These are phyloP conservation scores for Curvularia verruculosa DNA, from an alignment of 2,329 filamentous ascomycete species.

Conservation along the genomic window DNA sequence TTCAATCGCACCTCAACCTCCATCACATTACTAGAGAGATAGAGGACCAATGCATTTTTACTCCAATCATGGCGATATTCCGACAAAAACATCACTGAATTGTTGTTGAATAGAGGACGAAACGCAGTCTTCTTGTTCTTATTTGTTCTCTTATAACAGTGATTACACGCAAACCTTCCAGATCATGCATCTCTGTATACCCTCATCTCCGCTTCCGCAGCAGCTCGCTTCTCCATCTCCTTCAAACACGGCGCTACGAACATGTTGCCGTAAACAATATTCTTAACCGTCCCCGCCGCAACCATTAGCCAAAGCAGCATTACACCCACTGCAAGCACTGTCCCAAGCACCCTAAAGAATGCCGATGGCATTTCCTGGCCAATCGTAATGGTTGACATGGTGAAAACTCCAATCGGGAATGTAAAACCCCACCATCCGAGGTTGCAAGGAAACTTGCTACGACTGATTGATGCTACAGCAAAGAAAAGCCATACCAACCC, in stretches of 20 bases:
- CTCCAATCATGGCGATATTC: not conserved
- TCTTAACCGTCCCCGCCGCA: slow-evolving; percentile 55
- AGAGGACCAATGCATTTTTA: not conserved
- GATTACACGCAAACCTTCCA: not conserved
- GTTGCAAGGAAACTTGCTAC: slow-evolving; percentile 61
- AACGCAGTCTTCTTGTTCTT: not conserved
- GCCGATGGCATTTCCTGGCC: slow-evolving; percentile 59
- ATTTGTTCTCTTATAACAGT: not conserved
- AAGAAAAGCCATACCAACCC: slow-evolving; percentile 62
- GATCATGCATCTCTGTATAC: slow-evolving; percentile 3
- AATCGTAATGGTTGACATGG: slow-evolving; percentile 52
- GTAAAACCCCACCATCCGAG: slow-evolving; percentile 68
- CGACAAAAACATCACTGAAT: not conserved
- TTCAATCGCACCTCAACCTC: not conserved
- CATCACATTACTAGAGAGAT: not conserved
- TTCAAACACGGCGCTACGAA: slow-evolving; percentile 62
- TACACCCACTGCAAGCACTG: slow-evolving; percentile 55
- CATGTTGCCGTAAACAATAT: slow-evolving; percentile 56
- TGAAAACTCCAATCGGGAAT: slow-evolving; percentile 61
- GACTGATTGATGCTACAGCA: slow-evolving; percentile 56
- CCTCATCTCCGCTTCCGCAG: not conserved
- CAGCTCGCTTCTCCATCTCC: slow-evolving; percentile 30
- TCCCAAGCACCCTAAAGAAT: slow-evolving; percentile 63
- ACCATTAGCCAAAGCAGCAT: slow-evolving; percentile 63
- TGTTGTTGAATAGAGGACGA: not conserved